Base-by-base conservation (phyloP, 1,284 basidiomycete genomes). In the Mycosarcoma mackinlayi region DNA sequence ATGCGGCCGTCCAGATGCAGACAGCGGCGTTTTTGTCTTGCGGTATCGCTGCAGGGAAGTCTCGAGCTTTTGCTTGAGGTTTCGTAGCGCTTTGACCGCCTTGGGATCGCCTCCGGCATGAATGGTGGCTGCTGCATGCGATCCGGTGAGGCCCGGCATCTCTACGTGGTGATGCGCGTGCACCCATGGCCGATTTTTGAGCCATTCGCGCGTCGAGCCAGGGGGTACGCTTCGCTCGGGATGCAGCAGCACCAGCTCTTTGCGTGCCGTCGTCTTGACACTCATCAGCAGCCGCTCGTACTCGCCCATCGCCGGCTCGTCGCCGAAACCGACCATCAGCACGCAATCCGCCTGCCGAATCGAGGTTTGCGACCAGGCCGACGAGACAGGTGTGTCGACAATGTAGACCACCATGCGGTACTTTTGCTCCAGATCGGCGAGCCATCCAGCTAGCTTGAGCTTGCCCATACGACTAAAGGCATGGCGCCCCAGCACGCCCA, bases 211-310 rank as follows among this genome's bases (percentile, higher is more conserved):
- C 25, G 96, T 98, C 10, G 92, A 94, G 3, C 96, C 95, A 3
- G 94, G 90, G 3, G 88, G 85, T 3, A 98, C 93, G 28, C 89
- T 90, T 31, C 94, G 89, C 78, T 97, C 93, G 3, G 94, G 90
- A 80, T 99, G 95, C 10, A 99, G 86, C 9, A 99, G 86, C 4
- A 99, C 90, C 27, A 99, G 88, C 83, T 99, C 95, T 83, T 98
- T 98, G 64, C 96, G 86, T 16, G 96, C 95, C 0, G 94, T 98
- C 1, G 94, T 98, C 85, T 98, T 98, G 88, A 93, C 90, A 6
- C 93, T 87, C 42, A 98, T 84, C 8, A 86, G 72, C 11, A 98
- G 85, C 49, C 94, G 88, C 83, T 98, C 95, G 79, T 93, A 95
- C 85, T 97, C 94, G 23, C 94, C 94, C 18, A 93, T 86, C 19